Conservation (phyloP, 257 asterid species). For the Nicotiana tabacum region DNA sequence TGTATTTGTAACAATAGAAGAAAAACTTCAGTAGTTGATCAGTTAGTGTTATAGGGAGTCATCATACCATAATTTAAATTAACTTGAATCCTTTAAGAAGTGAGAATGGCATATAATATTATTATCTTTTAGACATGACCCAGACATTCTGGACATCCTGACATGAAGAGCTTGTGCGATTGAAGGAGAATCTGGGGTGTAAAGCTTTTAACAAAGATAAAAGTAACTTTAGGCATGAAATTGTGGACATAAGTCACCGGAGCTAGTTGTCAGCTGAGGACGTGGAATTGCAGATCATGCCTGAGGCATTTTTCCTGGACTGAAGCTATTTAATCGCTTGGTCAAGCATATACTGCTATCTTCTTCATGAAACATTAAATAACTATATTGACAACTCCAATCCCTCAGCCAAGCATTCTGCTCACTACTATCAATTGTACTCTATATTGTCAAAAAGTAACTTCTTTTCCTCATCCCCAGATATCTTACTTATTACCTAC, state of each 20-base stretch:
- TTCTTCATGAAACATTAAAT: background rate
- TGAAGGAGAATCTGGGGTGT: background rate
- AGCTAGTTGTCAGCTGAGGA: background rate
- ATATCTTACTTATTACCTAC: background rate
- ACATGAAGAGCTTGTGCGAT: background rate
- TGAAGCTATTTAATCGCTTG: background rate
- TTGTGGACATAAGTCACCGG: background rate
- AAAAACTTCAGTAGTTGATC: background rate
- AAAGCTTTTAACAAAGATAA: background rate
- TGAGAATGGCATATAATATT: background rate
- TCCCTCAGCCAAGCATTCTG: background rate
- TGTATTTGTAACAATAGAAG: background rate
- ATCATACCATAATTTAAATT: background rate
- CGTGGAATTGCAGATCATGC: background rate
- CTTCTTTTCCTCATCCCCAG: background rate
- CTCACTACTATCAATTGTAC: background rate
- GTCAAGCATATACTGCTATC: background rate
- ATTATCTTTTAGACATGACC: background rate
- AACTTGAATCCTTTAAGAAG: background rate
- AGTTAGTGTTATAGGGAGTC: background rate
- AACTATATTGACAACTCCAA: background rate
- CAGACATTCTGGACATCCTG: constrained; percentile 1
- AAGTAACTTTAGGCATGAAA: background rate
- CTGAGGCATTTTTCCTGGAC: background rate
- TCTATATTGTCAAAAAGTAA: background rate